phyloP scores from a whole-genome alignment of 2,329 filamentous ascomycete genomes.

The Colletotrichum paranaense region DNA sequence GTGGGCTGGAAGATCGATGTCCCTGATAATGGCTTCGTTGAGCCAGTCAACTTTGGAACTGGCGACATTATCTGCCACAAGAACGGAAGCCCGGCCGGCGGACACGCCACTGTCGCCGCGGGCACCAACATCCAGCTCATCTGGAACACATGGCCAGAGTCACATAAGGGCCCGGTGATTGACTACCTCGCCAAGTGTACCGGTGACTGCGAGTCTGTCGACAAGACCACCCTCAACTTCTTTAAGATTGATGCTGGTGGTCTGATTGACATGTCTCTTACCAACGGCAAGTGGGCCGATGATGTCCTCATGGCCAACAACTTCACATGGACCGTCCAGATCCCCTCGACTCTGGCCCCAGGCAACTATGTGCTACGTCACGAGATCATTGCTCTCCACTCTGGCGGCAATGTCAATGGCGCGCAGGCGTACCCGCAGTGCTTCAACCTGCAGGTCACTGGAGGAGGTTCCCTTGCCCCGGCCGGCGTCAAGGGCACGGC shows the following conservation, averaged over 20 bases:
- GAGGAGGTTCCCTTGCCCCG: conserved; percentile 46
- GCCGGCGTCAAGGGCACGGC: conserved; percentile 48
- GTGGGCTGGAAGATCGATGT: conserved; percentile 48
- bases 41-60: conserved; percentile 52
- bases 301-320: conserved; percentile 62
- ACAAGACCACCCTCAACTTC: conserved; percentile 63
- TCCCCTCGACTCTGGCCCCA: conserved; percentile 58
- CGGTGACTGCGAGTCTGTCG: conserved; percentile 62
- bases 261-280: conserved; percentile 54
- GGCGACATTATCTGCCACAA: conserved; percentile 61
- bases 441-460: conserved; percentile 59
- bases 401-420: conserved; percentile 51
- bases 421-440: conserved; percentile 65
- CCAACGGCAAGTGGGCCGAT: conserved; percentile 66
- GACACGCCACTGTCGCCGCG: conserved; percentile 61
- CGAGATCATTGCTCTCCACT: conserved; percentile 67
- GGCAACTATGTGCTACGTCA: conserved; percentile 67
- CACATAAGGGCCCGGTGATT: conserved; percentile 71
- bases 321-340: conserved; percentile 58
- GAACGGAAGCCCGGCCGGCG: conserved; percentile 51
- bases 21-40: conserved; percentile 57
- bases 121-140: conserved; percentile 68
- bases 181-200: conserved; percentile 68
- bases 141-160: conserved; percentile 75
- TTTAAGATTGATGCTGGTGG: conserved; percentile 70